Base-by-base conservation (phyloP, 805 yeast genomes). In the Candida qinlingensis region DNA sequence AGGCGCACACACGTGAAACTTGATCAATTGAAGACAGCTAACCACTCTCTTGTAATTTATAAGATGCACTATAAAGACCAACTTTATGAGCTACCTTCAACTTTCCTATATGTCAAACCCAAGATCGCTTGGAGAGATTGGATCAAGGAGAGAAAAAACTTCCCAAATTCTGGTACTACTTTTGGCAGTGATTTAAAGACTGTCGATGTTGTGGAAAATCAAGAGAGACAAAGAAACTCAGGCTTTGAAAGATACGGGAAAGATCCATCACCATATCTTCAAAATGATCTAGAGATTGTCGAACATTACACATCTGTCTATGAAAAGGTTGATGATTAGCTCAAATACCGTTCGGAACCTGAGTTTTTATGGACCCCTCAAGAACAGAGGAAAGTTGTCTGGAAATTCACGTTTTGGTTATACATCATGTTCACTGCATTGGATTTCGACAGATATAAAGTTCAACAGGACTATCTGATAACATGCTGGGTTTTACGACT, bases 401-500 rank as follows among this genome's bases (percentile, higher is more conserved):
- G 78, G 62, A 66, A 75, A 43, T 83, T 83, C 27, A 69, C 81
- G 5, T 59, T 78, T 26, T 69, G 80, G 64, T 84, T 84, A 0
- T 77, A 79, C 51, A 52, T 81, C 46, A 70, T 81, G 78, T 81
- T 81, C 58, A 64, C 75, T 43, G 79, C 79, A 6, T 70, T 82
- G 42, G 79, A 81, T 53, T 58, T 80, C 44, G 85, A 80, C 61
- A 65, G 87, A 50, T 76, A 75, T 45, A 81, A 82, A 58, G 56
- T 82, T 42, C 59, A 68, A 3, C 84, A 80, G 56, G 85, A 3
- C 70, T 79, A 8, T 70, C 87, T 0, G 87, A 80, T 53, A 73
- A 77, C 53, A 55, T 83, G 55, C 68, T 2, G 70, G 76, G 0
- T 80, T 78, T 52, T 72, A 62, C 50, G 66, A 67, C 9, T 84